phyloP scores from a whole-genome alignment of 1,139 yeast genomes.

The Diutina pseudorugosa region DNA sequence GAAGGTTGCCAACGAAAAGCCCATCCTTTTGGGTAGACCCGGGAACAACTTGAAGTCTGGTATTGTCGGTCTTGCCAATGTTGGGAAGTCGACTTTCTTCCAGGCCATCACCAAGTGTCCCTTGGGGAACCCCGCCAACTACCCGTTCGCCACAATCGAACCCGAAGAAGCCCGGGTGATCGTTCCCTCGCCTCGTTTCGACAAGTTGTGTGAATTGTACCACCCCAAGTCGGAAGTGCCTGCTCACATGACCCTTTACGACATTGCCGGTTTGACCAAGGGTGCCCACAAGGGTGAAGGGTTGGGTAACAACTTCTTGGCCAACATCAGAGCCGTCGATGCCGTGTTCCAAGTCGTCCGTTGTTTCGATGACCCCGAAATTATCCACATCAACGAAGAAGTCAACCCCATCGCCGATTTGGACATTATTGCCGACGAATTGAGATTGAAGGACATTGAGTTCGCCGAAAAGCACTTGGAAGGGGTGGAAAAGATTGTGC shows the following conservation, averaged over 20 bases:
- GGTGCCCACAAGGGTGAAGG: slow-evolving; percentile 99
- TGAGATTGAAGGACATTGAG: slow-evolving; percentile 93
- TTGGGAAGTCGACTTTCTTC: slow-evolving; percentile 89
- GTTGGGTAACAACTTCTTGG: slow-evolving; percentile 93
- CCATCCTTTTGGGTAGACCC: slow-evolving; percentile 91
- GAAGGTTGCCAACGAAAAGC: slow-evolving; percentile 73
- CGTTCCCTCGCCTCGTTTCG: slow-evolving; percentile 89
- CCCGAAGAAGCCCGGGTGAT: slow-evolving; percentile 98
- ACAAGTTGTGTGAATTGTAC: slow-evolving; percentile 57
- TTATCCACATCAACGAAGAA: slow-evolving; percentile 95
- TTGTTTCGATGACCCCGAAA: slow-evolving; percentile 96
- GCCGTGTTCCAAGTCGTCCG: slow-evolving; percentile 97
- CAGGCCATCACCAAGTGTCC: slow-evolving; percentile 85
- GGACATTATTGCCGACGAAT: slow-evolving; percentile 83
- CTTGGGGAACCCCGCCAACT: slow-evolving; percentile 95
- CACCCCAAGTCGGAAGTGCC: slow-evolving; percentile 84
- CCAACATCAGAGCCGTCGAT: slow-evolving; percentile 96
- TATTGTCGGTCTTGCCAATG: slow-evolving; percentile 93
- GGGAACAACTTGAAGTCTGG: slow-evolving; percentile 95
- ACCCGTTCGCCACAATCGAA: slow-evolving; percentile 97
- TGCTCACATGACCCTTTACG: slow-evolving; percentile 87
- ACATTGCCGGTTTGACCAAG: slow-evolving; percentile 95
- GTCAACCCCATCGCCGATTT: slow-evolving; percentile 94
- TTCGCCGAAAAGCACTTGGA: slow-evolving; percentile 87
- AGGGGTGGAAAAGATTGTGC: slow-evolving; percentile 73